phyloP scores from a whole-genome alignment of 148 eudicot species.

The Oxyria digyna region DNA sequence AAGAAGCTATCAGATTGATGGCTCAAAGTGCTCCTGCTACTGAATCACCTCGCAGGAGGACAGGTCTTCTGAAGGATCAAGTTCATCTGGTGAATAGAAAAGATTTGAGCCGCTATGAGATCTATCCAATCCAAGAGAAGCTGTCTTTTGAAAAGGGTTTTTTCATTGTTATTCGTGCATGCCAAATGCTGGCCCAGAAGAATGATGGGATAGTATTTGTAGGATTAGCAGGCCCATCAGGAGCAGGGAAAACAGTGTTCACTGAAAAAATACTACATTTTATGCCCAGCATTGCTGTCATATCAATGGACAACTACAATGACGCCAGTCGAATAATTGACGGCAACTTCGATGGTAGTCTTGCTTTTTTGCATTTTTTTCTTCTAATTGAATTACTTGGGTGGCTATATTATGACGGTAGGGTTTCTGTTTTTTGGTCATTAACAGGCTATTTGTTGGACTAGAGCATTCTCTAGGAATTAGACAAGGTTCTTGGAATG shows the following conservation, averaged over 20 bases:
- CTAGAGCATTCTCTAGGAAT: too few relatives aligned
- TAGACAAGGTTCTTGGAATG: too few relatives aligned
- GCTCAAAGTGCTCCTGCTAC: slow-evolving; percentile 6
- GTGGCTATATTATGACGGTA: background rate
- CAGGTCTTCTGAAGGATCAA: slow-evolving; percentile 78
- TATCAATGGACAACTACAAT: slow-evolving; percentile 95
- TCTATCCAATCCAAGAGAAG: slow-evolving; percentile 50
- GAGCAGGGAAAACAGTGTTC: slow-evolving; percentile 84
- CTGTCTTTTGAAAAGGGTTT: slow-evolving; percentile 91
- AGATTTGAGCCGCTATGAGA: slow-evolving; percentile 58
- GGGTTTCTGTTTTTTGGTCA: background rate
- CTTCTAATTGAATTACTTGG: background rate
- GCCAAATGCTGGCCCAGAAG: slow-evolving; percentile 78
- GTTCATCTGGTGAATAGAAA: slow-evolving; percentile 63
- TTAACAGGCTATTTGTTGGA: background rate
- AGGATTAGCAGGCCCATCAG: slow-evolving; percentile 92
- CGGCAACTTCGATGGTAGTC: slow-evolving; percentile 80
- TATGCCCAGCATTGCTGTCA: slow-evolving; percentile 81
- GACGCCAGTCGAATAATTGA: slow-evolving; percentile 82
- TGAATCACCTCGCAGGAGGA: slow-evolving; percentile 28
- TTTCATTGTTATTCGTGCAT: slow-evolving; percentile 78
- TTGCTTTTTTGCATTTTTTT: background rate
- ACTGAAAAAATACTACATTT: slow-evolving; percentile 78
- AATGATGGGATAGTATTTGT: slow-evolving; percentile 75
- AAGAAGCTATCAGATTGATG: slow-evolving; percentile 7